Base-by-base conservation (phyloP, 805 yeast genomes). In the Myxozyma vanderwaltii region DNA sequence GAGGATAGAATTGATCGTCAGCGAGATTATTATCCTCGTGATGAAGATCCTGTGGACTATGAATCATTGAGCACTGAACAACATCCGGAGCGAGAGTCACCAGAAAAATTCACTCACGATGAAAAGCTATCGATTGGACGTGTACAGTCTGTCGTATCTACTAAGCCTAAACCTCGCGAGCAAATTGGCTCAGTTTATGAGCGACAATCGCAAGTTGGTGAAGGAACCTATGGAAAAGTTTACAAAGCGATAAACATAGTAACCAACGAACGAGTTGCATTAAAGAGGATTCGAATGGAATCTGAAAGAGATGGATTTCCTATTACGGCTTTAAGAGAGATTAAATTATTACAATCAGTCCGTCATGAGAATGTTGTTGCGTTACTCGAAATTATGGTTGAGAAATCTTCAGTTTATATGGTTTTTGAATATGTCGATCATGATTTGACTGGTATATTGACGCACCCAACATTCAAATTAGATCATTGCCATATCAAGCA, bases 171-270 rank as follows among this genome's bases (percentile, higher is more conserved):
- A 39, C 17, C 8, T 7, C 56, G 51, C 10, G 65, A 59, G 6
- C 58, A 50, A 4, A 29, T 35, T 5, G 65, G 64, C 1, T 53
- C 64, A 13, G 40, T 81, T 1, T 90, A 87, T 71, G 86, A 86
- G 64, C 77, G 91, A 55, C 82, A 89, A 0, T 80, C 82, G 41
- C 98, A 94, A 70, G 98, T 94, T 4, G 99, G 99, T n/a, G 98
- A 94, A 74, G 99, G 99, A 8, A 94, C 98, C 0, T 94, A 94
- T 72, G 99, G 99, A 19, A 91, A 89, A 71, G 99, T 94, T 21
- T 91, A 88, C 76, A 90, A 91, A 70, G 96, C 97, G 0, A 78
- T 77, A 50, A 91, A 94, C 71, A 74, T 75, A 15, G 76, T 82
- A 4, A 89, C 96, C 0, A 79, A 82, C 1, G 84, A 82, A 58